Evolutionary conservation across 768 basidiomycete genomes (phyloP), one percentile per base, ranked within the genome.

Genomic region (Kwoniella bestiolae): DNA sequence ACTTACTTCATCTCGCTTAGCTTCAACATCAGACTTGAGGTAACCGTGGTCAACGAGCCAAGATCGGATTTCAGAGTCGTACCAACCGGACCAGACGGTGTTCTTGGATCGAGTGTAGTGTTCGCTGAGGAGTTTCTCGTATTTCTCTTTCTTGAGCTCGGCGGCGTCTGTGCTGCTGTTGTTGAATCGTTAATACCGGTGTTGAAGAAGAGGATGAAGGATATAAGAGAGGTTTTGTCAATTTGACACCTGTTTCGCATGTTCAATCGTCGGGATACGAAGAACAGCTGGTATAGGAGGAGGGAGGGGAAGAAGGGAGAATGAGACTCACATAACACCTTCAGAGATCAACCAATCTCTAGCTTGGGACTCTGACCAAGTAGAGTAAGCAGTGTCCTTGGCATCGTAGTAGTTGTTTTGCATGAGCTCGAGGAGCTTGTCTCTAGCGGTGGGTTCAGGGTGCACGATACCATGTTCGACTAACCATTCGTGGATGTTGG

Each of bases 401-500:
- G 78, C 74, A 26, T 79, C 80, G 74, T 91, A 94, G 78, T 95
- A 92, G 75, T 93, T 94, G 31, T 84, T 83, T 63, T 87, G 83
- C 90, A 96, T 91, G 53, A 87, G 79, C 18, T 83, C 84, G 41
- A 87, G 69, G 34, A 94, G 85, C 59, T 85, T 83, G 55, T 87
- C 85, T 46, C 87, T 85, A 25, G 74, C 72, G 56, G 82, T 81
- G 61, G 88, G 87, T 65, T 87, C 86, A 73, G 87, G 81, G 75
- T 89, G 85, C 72, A 93, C 83, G 69, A 96, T 81, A 63, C 88
- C 86, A 79, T 93, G 92, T 8, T 85, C 81, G 14, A 91, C 83
- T 50, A 96, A 89, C 94, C 94, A 97, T 63, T 89, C 83, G 61
- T 88, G 88, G 56, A 94, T 87, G 78, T 91, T 90, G 3, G 87